A percentile compares a stretch with the other conserved stretches of the same genome.
Evolutionary conservation across 371 early-diverging fungal species (phyloP).

Genomic region (Mortierella polycephala): DNA sequence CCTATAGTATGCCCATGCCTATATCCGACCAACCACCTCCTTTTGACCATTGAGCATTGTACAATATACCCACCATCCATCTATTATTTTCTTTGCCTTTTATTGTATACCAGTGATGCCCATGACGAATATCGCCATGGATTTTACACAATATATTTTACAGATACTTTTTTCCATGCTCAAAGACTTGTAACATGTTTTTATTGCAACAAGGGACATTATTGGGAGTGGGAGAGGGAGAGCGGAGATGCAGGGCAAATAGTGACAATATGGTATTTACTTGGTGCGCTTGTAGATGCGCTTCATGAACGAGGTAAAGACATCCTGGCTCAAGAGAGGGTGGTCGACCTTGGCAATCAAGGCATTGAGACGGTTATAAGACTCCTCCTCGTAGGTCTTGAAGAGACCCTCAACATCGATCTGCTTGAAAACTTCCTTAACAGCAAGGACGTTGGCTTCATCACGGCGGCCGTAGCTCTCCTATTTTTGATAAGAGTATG

Average conservation of each 20-base stretch:
- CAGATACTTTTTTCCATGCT: too few relatives aligned
- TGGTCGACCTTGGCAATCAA: constrained; percentile 84
- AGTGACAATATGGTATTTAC: constrained; percentile 57
- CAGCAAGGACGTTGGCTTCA: constrained; percentile 74
- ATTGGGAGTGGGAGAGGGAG: neutral
- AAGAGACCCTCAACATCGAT: constrained; percentile 82
- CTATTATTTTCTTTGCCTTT: too few relatives aligned
- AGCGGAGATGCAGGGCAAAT: neutral
- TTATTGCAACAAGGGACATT: neutral
- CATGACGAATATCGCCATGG: neutral
- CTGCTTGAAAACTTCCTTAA: constrained; percentile 87
- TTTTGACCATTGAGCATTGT: neutral
- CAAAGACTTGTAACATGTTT: too few relatives aligned
- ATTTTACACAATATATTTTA: neutral
- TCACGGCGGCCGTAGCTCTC: constrained; percentile 92
- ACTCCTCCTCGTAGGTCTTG: constrained; percentile 87
- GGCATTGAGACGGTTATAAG: constrained; percentile 73
- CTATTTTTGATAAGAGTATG: constrained; percentile 27
- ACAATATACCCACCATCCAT: neutral
- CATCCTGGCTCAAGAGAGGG: constrained; percentile 75
- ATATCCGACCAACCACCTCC: neutral
- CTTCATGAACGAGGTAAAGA: constrained; percentile 92
- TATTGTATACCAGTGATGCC: neutral
- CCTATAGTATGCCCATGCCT: neutral
- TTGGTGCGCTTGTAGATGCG: constrained; percentile 93